Evolutionary conservation across 1,284 basidiomycete genomes (phyloP).

Genomic region (Boletellus deceptivus): DNA sequence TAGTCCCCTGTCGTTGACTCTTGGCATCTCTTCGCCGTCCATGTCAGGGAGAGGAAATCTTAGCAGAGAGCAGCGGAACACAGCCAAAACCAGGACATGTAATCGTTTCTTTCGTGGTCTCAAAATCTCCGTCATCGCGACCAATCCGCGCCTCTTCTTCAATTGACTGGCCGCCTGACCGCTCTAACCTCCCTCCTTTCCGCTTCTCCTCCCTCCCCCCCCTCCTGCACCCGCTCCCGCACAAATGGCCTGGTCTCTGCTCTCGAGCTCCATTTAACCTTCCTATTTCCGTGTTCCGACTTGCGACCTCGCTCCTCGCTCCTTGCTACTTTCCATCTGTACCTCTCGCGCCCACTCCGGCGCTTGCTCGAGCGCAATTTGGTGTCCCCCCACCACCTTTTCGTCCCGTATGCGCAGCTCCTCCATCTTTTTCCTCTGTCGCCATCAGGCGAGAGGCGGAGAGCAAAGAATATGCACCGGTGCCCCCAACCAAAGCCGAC

Average conservation of each 20-base stretch:
- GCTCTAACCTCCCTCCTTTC: constrained; percentile 42
- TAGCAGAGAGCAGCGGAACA: background rate
- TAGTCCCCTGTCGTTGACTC: background rate
- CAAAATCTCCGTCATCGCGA: constrained; percentile 63
- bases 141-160: background rate
- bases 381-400: constrained; percentile 71
- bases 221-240: constrained; percentile 21
- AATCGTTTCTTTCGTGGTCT: constrained; percentile 74
- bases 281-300: constrained; percentile 53
- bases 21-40: constrained; percentile 69
- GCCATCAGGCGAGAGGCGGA: background rate
- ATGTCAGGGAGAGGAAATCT: constrained; percentile 49
- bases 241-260: constrained; percentile 50
- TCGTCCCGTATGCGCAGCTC: constrained; percentile 60
- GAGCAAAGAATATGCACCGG: background rate
- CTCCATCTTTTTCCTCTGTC: constrained; percentile 36
- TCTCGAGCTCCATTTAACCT: constrained; percentile 54
- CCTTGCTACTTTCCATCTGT: constrained; percentile 71
- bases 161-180: constrained; percentile 30
- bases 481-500: too few species aligned
- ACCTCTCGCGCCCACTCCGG: constrained; percentile 70
- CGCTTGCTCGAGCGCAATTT: constrained; percentile 66
- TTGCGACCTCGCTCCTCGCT: constrained; percentile 68
- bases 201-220: constrained; percentile 47
- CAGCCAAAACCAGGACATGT: constrained; percentile 41